Conservation (phyloP, 2,329 filamentous ascomycete genomes). For the Pyrenophora tritici-repentis region DNA sequence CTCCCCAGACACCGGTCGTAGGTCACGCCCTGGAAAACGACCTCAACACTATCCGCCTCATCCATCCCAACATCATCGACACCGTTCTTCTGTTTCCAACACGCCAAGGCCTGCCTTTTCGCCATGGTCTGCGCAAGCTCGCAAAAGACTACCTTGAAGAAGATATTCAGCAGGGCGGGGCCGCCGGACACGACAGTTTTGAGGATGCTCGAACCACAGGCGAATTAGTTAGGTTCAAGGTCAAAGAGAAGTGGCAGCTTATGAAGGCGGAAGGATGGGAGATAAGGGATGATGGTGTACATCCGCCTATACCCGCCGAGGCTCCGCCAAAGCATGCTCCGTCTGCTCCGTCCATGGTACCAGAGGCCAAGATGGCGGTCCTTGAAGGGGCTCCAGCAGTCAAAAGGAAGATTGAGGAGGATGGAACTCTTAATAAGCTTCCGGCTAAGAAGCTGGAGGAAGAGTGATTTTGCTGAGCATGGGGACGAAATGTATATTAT, state of each 20-base stretch:
- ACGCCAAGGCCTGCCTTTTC: conserved; percentile 72
- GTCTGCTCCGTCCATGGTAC: conserved; percentile 4
- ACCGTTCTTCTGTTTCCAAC: conserved; percentile 86
- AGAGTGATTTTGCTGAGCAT: neutral
- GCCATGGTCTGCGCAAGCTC: conserved; percentile 77
- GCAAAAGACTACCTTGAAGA: conserved; percentile 71
- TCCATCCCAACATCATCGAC: conserved; percentile 85
- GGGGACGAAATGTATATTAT: no score
- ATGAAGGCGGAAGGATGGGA: conserved; percentile 72
- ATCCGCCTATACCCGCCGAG: conserved; percentile 35
- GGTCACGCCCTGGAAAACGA: conserved; percentile 97
- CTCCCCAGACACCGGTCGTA: conserved; percentile 79
- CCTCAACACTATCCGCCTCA: conserved; percentile 79
- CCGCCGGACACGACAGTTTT: conserved; percentile 81
- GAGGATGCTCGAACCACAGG: conserved; percentile 91
- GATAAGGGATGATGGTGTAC: conserved; percentile 36
- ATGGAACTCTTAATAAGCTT: neutral
- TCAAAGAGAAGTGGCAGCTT: conserved; percentile 70
- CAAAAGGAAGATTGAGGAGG: conserved; percentile 33
- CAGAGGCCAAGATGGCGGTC: conserved; percentile 8
- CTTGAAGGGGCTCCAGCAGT: conserved; percentile 14
- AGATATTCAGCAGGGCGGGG: conserved; percentile 75
- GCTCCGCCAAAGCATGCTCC: conserved; percentile 26
- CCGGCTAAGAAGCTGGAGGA: conserved; percentile 8
- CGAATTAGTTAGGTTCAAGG: conserved; percentile 75